Evolutionary conservation across 345 rosid species (phyloP).

Genomic region (Mallotus nudiflorus): DNA sequence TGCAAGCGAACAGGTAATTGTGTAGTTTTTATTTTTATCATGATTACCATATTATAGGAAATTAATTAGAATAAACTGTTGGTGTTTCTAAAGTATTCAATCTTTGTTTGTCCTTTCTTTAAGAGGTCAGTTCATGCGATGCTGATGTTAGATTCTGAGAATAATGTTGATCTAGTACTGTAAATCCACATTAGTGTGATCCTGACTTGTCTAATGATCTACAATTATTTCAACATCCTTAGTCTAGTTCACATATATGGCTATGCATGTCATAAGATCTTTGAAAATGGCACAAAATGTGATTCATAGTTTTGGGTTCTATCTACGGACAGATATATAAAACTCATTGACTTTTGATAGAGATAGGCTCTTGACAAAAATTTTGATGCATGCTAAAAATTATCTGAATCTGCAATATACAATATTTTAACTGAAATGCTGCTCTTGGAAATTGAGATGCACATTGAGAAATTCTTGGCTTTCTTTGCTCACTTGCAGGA

Average conservation of each 20-base stretch:
- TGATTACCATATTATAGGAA: constrained; percentile 3
- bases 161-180: not conserved
- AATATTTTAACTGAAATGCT: not conserved
- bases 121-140: not conserved
- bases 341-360: not conserved
- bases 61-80: not conserved
- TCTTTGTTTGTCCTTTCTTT: not conserved
- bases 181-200: not conserved
- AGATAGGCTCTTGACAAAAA: not conserved
- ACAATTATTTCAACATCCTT: not conserved
- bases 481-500: constrained; percentile 58
- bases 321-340: not conserved
- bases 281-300: not conserved
- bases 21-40: constrained; percentile 16
- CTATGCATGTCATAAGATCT: not conserved
- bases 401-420: no score
- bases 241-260: not conserved
- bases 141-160: constrained; percentile 3
- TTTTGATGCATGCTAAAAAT: not conserved
- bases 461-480: constrained; percentile 10
- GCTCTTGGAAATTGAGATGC: not conserved
- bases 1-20: constrained; percentile 71
- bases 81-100: not conserved
- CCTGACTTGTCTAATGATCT: not conserved
- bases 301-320: not conserved